A percentile compares a stretch with the other conserved stretches of the same genome.
phyloP scores from a whole-genome alignment of 768 basidiomycete genomes.

The Sporobolomyces pararoseus region DNA sequence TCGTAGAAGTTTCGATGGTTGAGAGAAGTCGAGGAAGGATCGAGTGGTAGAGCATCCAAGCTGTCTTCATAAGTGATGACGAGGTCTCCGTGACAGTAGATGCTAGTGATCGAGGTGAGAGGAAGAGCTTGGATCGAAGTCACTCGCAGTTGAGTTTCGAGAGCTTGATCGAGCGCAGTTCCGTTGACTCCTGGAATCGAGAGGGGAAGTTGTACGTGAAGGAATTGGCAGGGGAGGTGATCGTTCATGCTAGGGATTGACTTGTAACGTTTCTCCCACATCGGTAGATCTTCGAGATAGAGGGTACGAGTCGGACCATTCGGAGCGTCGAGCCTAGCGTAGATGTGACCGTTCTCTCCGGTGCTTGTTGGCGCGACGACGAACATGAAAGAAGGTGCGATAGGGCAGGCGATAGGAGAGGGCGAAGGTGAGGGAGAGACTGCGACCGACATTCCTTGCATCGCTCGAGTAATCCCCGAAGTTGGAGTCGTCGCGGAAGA shows the following conservation, averaged over 20 bases:
- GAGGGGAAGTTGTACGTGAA: conserved; percentile 40
- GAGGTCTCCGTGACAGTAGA: conserved; percentile 37
- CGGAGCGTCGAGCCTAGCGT: conserved; percentile 1
- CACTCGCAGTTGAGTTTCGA: conserved; percentile 32
- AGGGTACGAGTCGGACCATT: not conserved
- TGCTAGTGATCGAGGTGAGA: conserved; percentile 37
- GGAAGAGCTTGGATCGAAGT: conserved; percentile 31
- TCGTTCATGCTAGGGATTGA: conserved; percentile 40
- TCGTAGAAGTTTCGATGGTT: conserved; percentile 35
- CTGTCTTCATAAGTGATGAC: conserved; percentile 34
- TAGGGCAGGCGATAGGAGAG: conserved; percentile 9
- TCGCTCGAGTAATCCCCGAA: conserved; percentile 25
- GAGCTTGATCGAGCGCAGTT: not conserved
- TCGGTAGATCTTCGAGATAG: conserved; percentile 41
- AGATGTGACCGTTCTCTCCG: conserved; percentile 1
- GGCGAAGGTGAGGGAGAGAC: conserved; percentile 1
- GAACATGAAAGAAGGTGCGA: conserved; percentile 25
- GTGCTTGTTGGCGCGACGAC: not conserved
- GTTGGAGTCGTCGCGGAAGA: conserved; percentile 21
- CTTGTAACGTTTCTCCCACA: conserved; percentile 26
- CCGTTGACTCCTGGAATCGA: conserved; percentile 25
- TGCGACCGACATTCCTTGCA: conserved; percentile 36
- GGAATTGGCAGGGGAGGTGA: conserved; percentile 44
- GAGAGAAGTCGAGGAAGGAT: not conserved
- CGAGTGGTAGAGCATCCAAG: not conserved